Evolutionary conservation across 23 red algal species (phyloP), one percentile per base, ranked within the genome.

Genomic region (Gracilariopsis chorda): DNA sequence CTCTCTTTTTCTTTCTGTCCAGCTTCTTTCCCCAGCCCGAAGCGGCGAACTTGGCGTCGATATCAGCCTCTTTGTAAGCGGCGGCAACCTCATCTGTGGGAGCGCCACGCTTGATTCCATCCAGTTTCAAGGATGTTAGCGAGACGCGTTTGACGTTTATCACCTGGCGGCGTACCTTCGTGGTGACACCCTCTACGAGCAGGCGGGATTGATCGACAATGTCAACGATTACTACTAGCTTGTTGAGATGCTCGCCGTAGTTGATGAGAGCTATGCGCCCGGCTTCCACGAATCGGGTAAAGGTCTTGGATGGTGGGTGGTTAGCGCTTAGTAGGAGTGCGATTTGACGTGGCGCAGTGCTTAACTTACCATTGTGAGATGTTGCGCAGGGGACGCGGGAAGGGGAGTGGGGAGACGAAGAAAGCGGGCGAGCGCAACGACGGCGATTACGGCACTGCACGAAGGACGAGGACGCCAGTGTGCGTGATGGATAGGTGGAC

Each of bases 11-110:
- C 79, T 92, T 92, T 74, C 49, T 30, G 9, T 20, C 77, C 24
- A 98, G 19, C 88, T 98, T 98, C 71, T 82, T 78, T 20, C 92
- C 93, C 96, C 96, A 98, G 17, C 88, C 40, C 19, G 92, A 93
- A 23, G 43, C 84, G 11, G 80, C 58, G 57, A 93, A 98, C 19
- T 21, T 45, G 24, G 53, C 83, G 44, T 83, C 86, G 16, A 90
- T 68, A 24, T 95, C 72, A 43, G 88, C 83, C n/a, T 79, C 83
- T 78, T 77, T 78, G 48, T 91, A 83, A 5, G 82, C 93, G 20
- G 58, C 76, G 9, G 48, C 60, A 28, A 98, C 80, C 7, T 64
- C 70, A 11, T 46, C 78, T 12, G 90, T 46, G 33, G 65, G 28
- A 29, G 92, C 83, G 12, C 64, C 89, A 51, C 91, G 93, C n/a